These are phyloP conservation scores for Ceratobasidium papillatum DNA, from an alignment of 1,284 basidiomycete species.

Conservation along the genomic window DNA sequence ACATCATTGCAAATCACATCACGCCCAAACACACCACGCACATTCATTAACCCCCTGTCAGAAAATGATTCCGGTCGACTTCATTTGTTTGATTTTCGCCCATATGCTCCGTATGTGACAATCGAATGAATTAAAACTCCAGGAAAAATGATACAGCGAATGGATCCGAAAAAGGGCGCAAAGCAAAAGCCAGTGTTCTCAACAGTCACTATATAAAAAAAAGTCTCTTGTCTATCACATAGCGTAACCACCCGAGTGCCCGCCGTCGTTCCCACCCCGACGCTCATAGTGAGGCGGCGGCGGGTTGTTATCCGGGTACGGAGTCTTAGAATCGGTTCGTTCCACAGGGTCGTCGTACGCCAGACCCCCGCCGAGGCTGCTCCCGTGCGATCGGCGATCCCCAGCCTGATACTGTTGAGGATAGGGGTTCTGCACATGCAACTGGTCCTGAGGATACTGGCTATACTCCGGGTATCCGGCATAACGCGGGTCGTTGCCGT, in stretches of 20 bases:
- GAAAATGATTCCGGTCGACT: neutral
- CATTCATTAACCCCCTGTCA: conserved; percentile 33
- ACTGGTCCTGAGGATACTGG: conserved; percentile 20
- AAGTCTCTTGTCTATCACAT: conserved; percentile 21
- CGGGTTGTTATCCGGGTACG: conserved; percentile 14
- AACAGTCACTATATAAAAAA: conserved; percentile 2
- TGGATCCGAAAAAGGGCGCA: conserved; percentile 9
- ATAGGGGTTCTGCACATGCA: conserved; percentile 5
- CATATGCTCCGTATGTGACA: neutral
- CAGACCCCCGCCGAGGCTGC: conserved; percentile 26
- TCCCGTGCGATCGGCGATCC: conserved; percentile 33
- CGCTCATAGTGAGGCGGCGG: conserved; percentile 22
- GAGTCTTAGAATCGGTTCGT: neutral
- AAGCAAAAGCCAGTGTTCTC: conserved; percentile 10
- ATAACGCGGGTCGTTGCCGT: conserved; percentile 33
- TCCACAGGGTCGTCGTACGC: conserved; percentile 33
- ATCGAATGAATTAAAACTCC: conserved; percentile 24
- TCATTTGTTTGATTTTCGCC: neutral
- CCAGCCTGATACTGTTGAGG: conserved; percentile 30
- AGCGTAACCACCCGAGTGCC: conserved; percentile 25
- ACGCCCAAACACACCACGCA: conserved; percentile 8
- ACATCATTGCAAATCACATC: conserved; percentile 6
- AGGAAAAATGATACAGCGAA: conserved; percentile 31
- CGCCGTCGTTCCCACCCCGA: conserved; percentile 23
- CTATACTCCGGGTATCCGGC: conserved; percentile 11